Base-by-base conservation (phyloP, 805 yeast genomes). In the Zygosaccharomyces bailii region DNA sequence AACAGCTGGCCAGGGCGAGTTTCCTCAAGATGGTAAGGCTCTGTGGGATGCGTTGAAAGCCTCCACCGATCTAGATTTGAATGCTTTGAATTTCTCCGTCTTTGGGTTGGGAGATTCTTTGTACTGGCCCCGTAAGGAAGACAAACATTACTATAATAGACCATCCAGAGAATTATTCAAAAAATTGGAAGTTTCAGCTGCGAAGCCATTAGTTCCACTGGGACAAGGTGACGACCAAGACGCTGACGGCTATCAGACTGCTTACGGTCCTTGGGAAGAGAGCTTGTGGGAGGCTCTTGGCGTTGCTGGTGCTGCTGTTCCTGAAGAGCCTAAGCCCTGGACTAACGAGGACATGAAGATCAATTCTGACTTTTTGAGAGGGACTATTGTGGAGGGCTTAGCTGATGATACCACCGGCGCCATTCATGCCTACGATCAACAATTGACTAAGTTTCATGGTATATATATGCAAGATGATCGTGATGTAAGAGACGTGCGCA, bases 401-500 rank as follows among this genome's bases (percentile, higher is more conserved):
- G 60, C 65, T 45, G 97, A 91, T 64, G 75, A 76, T 45, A 74
- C 88, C 3, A 91, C 98, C 7, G 96, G 97, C 52, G 90, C 96
- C 11, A 86, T 91, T 53, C 77, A 84, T 52, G 93, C 96, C 10
- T 78, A 79, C 46, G 97, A 89, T 68, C 95, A 89, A 69, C 97
- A 90, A 69, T 69, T 91, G 66, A 89, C 97, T 54, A 91, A 91
- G 69, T 91, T 91, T 79, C 98, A 91, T 67, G 98, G 98, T 70
- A 88, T 89, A 55, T 91, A 91, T 67, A 88, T 91, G 96, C 98
- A 91, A 72, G 98, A 91, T 67, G 98, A 91, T 65, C 86, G 98
- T 72, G 98, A 91, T 67, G 74, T 91, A 48, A 79, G 98, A 66
- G 98, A 91, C 45, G 84, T 86, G 56, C 82, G 97, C 62, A 91